Conservation (phyloP, 257 asterid genomes). For the Nicotiana tomentosiformis region DNA sequence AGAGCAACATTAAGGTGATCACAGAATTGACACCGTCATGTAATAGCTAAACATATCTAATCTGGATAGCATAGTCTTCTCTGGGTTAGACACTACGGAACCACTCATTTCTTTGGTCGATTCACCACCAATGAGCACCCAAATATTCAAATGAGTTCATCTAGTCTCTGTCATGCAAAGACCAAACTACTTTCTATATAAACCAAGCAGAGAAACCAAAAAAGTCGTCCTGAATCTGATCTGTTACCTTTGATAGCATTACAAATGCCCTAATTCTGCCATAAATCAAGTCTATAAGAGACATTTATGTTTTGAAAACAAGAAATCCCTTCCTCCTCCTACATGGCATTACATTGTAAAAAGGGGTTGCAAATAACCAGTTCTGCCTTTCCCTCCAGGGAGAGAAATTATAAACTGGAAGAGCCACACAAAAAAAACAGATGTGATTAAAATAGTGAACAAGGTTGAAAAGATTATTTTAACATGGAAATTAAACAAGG, state of each 20-base stretch:
- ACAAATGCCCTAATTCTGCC: background rate
- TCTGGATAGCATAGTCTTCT: background rate
- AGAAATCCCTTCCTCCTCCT: background rate
- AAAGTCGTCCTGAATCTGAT: background rate
- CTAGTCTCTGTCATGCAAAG: background rate
- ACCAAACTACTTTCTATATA: background rate
- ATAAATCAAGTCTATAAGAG: background rate
- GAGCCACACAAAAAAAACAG: background rate
- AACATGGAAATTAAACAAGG: background rate
- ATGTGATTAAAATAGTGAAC: background rate
- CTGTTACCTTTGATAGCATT: background rate
- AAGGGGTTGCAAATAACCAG: background rate
- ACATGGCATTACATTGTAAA: background rate
- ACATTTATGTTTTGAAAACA: background rate
- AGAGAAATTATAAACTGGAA: background rate
- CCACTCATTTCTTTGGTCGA: background rate
- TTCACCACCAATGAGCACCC: background rate
- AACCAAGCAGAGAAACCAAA: background rate
- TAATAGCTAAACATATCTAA: background rate
- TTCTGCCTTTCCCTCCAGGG: background rate
- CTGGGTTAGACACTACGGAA: background rate
- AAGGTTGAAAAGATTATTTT: background rate
- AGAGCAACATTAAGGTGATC: background rate
- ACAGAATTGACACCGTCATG: background rate
- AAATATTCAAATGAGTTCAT: background rate